A percentile compares a stretch with the other conserved stretches of the same genome.
phyloP scores from a whole-genome alignment of 257 asterid genomes.

The Ehretia macrophylla region DNA sequence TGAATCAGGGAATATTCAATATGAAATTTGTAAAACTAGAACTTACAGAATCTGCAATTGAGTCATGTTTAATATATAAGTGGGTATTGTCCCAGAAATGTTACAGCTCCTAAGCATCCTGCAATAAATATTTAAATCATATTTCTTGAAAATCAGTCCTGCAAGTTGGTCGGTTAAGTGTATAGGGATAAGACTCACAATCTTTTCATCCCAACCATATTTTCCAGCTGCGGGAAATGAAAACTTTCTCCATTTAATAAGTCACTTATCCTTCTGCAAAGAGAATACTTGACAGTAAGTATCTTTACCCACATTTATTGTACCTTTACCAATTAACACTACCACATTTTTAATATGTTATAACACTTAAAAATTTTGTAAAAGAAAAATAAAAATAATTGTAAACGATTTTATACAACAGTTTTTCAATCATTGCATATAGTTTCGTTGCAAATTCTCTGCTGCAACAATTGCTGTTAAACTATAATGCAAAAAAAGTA shows the following conservation, averaged over 20 bases:
- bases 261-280: conserved; percentile 4
- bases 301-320: not conserved
- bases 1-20: too few relatives aligned
- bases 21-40: too few relatives aligned
- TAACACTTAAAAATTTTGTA: too few relatives aligned
- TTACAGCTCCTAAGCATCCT: conserved; percentile 71
- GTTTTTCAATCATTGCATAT: too few relatives aligned
- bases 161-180: not conserved
- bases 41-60: conserved; percentile 32
- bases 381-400: too few relatives aligned
- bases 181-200: conserved; percentile 35
- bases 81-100: conserved; percentile 41
- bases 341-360: too few relatives aligned
- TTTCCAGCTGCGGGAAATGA: conserved; percentile 36
- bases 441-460: too few relatives aligned
- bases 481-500: too few relatives aligned
- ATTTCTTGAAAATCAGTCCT: not conserved
- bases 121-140: conserved; percentile 9
- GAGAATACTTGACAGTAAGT: not conserved
- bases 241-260: conserved; percentile 45
- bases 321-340: not conserved
- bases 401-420: too few relatives aligned
- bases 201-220: conserved; percentile 26
- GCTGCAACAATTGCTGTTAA: too few relatives aligned
- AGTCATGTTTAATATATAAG: conserved; percentile 14